Base-by-base conservation (phyloP, 2,329 filamentous ascomycete species). In the Diaporthe citri region DNA sequence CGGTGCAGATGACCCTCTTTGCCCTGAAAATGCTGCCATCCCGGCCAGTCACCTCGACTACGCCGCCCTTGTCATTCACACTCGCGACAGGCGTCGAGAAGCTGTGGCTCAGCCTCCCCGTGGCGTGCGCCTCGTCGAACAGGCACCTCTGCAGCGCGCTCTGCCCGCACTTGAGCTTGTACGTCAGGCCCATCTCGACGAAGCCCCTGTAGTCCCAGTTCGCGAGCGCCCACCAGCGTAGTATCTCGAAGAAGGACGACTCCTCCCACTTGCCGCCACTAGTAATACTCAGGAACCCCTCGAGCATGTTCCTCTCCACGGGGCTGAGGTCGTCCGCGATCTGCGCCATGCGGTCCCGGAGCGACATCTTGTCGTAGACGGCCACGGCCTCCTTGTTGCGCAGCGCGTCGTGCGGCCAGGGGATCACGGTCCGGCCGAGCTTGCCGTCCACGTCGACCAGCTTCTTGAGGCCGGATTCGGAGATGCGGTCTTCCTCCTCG, bases 141-240 rank as follows among this genome's bases (percentile, higher is more conserved):
- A 88, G 86, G 4, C 80, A 80, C 5, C 84, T 83, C 0, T 86
- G 85, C 75, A 88, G 87, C 39, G 80, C 83, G 0, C 85, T 87
- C 76, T 88, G 87, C 0, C 87, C 87, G 0, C 80, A 80, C 17
- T 79, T 81, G 76, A 85, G 83, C 77, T 87, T 87, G 78, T 84
- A 87, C 28, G 82, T 83, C 51, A 85, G 82, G 2, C 85, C 78
- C n/a, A 81, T 80, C 39, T 85, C 82, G 36, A 85, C 80, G 52
- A 83, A 85, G 1, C 82, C 84, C 22, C 80, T 78, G 71, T 84
- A 87, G 7, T 80, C 83, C 77, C 86, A 86, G 39, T 82, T 85
- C 71, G 81, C 81, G 1, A 86, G 79, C 12, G 84, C 87, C 86
- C 83, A 88, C 86, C 86, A 88, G 74, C 86, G 86, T 25, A 89